Evolutionary conservation across 2,329 filamentous ascomycete species (phyloP), one percentile per base, ranked within the genome.

Genomic region (Colletotrichum chlorophyti): DNA sequence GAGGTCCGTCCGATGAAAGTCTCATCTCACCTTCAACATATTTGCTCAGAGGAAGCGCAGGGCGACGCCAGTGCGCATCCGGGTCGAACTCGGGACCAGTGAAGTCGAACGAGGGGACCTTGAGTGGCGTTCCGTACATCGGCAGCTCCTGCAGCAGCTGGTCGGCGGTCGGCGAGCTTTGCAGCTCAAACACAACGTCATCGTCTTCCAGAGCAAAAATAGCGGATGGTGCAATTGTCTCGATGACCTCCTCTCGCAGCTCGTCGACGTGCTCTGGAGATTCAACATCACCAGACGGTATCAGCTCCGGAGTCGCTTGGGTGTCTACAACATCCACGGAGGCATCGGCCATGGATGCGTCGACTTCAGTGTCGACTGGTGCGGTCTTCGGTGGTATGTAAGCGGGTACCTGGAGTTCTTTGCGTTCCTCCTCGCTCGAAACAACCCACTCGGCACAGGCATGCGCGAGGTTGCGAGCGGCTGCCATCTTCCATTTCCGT

Each of bases 401-500:
- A 0, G 82, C 80, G 34, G 83, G 82, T 21, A 97, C 83, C 67
- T 94, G 92, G 58, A 97, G 78, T 2, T 79, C 70, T 57, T 81
- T 82, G 43, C 87, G 85, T 57, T 89, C 84, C 63, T 90, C 86
- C 5, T 80, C 74, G 31, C 79, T 81, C 32, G 89, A 84, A 19
- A 83, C 81, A 32, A 92, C 83, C 85, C 91, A 99, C 65, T 94
- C 88, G 0, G 89, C 91, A 72, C 94, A 98, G 66, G 89, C 91
- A 66, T 88, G 80, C 1, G 93, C 95, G 59, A 97, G 80, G 55
- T 88, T 92, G 58, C 88, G 89, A 5, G 93, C 93, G 31, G 89
- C 84, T 3, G 90, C 85, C 69, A 86, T 87, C 75, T 97, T 98
- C 93, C 93, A 97, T 71, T 96, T 97, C 35, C 92, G 82, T 72